Percentiles rank a stretch among this genome's conserved stretches.
Conservation (phyloP, 345 rosid species). For the Sisymbrium altissimum region DNA sequence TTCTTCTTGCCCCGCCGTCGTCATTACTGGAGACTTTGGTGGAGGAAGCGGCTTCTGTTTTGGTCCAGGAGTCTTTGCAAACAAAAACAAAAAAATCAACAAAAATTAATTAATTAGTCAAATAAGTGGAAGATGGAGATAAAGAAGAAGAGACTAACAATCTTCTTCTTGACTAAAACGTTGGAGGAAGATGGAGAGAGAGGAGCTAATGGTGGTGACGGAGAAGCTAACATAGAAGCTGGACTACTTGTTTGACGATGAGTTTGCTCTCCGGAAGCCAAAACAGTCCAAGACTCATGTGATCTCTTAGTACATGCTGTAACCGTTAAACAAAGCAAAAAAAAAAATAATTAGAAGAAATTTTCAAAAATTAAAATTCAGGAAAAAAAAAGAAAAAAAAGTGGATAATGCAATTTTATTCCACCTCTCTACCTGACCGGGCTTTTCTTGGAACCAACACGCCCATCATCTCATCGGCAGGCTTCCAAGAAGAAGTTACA, state of each 20-base stretch:
- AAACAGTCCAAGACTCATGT: slow-evolving; percentile 72
- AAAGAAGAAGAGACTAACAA: slow-evolving; percentile 44
- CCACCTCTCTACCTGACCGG: slow-evolving; percentile 99
- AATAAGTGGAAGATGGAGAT: background rate
- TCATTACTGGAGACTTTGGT: slow-evolving; percentile 48
- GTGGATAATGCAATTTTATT: slow-evolving; percentile 3
- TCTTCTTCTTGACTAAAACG: slow-evolving; percentile 70
- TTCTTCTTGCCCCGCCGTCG: slow-evolving; percentile 65
- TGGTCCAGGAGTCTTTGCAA: slow-evolving; percentile 57
- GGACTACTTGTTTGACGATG: slow-evolving; percentile 54
- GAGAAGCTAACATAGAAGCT: slow-evolving; percentile 49
- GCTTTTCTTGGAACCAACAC: slow-evolving; percentile 99
- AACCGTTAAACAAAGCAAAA: background rate
- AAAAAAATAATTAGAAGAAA: background rate
- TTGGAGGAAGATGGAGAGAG: slow-evolving; percentile 84
- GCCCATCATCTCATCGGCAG: slow-evolving; percentile 94
- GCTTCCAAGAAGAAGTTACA: slow-evolving; percentile 60
- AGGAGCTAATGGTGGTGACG: slow-evolving; percentile 54
- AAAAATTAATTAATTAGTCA: background rate
- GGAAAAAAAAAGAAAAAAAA: background rate
- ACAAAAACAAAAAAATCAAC: slow-evolving; percentile 10
- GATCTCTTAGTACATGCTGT: slow-evolving; percentile 90
- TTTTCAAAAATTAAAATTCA: background rate
- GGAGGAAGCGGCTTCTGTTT: slow-evolving; percentile 56
- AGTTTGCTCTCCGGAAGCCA: slow-evolving; percentile 54